Evolutionary conservation across 768 basidiomycete genomes (phyloP).

Genomic region (Hygrocybe punicea): DNA sequence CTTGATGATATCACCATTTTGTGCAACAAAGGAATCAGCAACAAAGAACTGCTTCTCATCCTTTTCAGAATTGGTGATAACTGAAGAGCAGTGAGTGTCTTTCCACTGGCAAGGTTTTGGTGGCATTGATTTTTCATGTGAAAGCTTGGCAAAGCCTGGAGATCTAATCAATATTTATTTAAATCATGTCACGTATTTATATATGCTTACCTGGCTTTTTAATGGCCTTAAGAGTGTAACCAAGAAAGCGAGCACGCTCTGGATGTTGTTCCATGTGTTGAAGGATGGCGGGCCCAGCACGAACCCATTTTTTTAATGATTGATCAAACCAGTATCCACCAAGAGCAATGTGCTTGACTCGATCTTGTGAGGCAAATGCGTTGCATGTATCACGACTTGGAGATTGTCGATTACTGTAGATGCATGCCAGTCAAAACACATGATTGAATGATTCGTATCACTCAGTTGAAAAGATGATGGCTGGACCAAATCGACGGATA

Average conservation of each 20-base stretch:
- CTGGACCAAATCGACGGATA: slow-evolving; percentile 33
- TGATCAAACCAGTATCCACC: slow-evolving; percentile 31
- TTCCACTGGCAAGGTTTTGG: no score
- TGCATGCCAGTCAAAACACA: slow-evolving; percentile 34
- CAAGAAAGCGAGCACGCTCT: background rate
- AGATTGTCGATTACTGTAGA: slow-evolving; percentile 36
- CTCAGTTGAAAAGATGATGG: slow-evolving; percentile 36
- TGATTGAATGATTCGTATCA: slow-evolving; percentile 40
- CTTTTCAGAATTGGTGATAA: no score
- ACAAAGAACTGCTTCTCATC: no score
- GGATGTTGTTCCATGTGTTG: background rate
- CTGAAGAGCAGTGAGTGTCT: no score
- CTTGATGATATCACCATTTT: no score
- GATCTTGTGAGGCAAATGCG: slow-evolving; percentile 25
- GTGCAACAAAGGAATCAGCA: no score
- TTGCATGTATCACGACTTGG: slow-evolving; percentile 37
- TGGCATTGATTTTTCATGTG: no score
- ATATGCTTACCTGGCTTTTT: background rate
- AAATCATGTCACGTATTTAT: no score
- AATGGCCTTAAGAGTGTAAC: background rate
- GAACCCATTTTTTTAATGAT: background rate
- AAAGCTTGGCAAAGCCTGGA: no score
- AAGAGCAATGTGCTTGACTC: slow-evolving; percentile 31
- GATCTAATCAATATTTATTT: no score
- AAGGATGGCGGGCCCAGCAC: background rate